Conservation (phyloP, 768 basidiomycete genomes). For the Peribolospora baueri region DNA sequence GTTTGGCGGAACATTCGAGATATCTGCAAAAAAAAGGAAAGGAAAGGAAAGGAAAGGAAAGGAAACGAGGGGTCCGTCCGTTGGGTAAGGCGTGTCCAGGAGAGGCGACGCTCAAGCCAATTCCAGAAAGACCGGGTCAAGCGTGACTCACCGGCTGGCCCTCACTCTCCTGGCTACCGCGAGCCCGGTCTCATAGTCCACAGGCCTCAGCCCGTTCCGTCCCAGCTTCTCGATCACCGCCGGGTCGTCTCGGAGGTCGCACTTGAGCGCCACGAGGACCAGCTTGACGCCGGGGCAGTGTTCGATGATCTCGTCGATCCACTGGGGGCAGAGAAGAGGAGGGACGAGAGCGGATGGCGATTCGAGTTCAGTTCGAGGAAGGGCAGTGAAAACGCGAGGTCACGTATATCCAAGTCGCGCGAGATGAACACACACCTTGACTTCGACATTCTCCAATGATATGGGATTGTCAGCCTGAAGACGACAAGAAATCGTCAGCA, state of each 20-base stretch:
- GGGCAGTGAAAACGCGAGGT: too few species aligned
- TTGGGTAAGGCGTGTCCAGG: too few species aligned
- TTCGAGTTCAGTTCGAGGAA: neutral
- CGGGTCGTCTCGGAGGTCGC: slow-evolving; percentile 73
- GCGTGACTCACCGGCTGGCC: slow-evolving; percentile 19
- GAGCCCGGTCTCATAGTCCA: slow-evolving; percentile 81
- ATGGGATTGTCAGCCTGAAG: slow-evolving; percentile 67
- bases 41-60: neutral
- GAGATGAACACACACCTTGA: slow-evolving; percentile 33
- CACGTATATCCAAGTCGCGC: neutral
- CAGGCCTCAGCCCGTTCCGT: slow-evolving; percentile 41
- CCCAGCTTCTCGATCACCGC: slow-evolving; percentile 45
- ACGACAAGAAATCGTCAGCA: neutral
- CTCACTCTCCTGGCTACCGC: slow-evolving; percentile 71
- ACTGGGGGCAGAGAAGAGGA: slow-evolving; percentile 26
- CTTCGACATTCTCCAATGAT: slow-evolving; percentile 89
- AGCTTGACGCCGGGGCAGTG: slow-evolving; percentile 91
- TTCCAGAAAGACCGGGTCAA: neutral
- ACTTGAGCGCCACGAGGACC: slow-evolving; percentile 54
- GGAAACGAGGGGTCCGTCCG: neutral
- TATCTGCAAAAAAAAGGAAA: neutral
- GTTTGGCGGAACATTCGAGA: slow-evolving; percentile 87
- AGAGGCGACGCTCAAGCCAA: too few species aligned
- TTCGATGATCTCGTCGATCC: slow-evolving; percentile 70
- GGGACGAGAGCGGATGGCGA: neutral